Evolutionary conservation across 2,329 filamentous ascomycete species (phyloP).

Genomic region (Sporothrix sp.): DNA sequence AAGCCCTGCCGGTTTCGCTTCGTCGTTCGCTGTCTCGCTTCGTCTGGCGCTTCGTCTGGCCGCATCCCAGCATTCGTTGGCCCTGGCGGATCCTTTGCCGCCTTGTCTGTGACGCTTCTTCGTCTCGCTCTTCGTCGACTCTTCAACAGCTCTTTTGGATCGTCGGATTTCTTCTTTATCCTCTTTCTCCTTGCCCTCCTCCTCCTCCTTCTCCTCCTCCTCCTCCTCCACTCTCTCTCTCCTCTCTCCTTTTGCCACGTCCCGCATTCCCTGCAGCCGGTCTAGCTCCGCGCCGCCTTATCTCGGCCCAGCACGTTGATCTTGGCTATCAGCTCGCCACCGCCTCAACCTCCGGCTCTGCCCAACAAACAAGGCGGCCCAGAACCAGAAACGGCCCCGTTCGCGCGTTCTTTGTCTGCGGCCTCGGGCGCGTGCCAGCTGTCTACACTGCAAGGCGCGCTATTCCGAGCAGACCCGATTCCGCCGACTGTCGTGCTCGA

Average conservation of each 20-base stretch:
- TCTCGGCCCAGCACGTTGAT: background rate
- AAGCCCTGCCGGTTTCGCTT: too few relatives aligned
- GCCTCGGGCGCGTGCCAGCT: too few relatives aligned
- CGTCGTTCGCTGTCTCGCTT: too few relatives aligned
- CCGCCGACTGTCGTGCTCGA: background rate
- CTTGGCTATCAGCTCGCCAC: too few relatives aligned
- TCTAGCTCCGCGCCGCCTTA: background rate
- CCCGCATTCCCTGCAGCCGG: background rate
- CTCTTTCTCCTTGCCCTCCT: background rate
- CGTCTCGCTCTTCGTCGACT: background rate
- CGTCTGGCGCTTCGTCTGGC: too few relatives aligned
- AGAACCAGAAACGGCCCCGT: too few relatives aligned
- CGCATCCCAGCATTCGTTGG: too few relatives aligned
- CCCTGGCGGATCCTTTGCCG: too few relatives aligned
- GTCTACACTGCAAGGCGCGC: too few relatives aligned
- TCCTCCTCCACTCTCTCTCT: background rate
- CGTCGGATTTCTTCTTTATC: background rate
- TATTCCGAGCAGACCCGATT: constrained; percentile 5
- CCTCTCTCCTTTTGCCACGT: background rate
- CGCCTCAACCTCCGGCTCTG: too few relatives aligned
- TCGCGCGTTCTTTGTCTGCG: constrained; percentile 5
- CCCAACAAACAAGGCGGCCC: too few relatives aligned
- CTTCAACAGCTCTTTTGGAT: background rate
- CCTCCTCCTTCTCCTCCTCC: background rate
- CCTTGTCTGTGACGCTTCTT: too few relatives aligned